Evolutionary conservation across 176 grass and related monocot species (phyloP).

Genomic region (Coix lacrymajobi): DNA sequence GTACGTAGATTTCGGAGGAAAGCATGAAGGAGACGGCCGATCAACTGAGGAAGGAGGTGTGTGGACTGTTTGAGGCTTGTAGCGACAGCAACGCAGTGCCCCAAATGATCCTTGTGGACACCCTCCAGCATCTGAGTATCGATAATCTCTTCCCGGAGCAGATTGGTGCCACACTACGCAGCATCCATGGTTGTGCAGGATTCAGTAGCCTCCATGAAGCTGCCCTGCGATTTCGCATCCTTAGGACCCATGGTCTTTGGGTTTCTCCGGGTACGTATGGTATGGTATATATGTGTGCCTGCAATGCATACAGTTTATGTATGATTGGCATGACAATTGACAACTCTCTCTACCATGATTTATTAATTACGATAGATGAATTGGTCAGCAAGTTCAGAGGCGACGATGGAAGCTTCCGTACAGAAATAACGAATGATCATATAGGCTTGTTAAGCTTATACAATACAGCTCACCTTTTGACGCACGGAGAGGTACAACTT

Average conservation of each 20-base stretch:
- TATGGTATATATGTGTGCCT: neutral
- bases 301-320: too few relatives aligned
- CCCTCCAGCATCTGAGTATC: neutral
- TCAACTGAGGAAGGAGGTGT: neutral
- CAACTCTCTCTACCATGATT: too few relatives aligned
- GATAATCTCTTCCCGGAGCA: neutral
- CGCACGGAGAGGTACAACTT: too few relatives aligned
- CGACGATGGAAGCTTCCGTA: too few relatives aligned
- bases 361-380: neutral
- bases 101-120: neutral
- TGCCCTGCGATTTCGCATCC: neutral
- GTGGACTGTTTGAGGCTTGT: neutral
- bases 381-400: too few relatives aligned
- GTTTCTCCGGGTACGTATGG: constrained; percentile 6
- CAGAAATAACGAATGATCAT: too few relatives aligned
- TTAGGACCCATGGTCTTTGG: too few relatives aligned
- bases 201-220: neutral
- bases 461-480: too few relatives aligned
- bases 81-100: neutral
- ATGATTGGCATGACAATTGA: too few relatives aligned
- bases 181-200: neutral
- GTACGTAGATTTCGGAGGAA: neutral
- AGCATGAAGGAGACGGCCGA: neutral
- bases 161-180: neutral
- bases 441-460: too few relatives aligned